Evolutionary conservation across 805 yeast genomes (phyloP).

Genomic region (Yarrowia sp.): DNA sequence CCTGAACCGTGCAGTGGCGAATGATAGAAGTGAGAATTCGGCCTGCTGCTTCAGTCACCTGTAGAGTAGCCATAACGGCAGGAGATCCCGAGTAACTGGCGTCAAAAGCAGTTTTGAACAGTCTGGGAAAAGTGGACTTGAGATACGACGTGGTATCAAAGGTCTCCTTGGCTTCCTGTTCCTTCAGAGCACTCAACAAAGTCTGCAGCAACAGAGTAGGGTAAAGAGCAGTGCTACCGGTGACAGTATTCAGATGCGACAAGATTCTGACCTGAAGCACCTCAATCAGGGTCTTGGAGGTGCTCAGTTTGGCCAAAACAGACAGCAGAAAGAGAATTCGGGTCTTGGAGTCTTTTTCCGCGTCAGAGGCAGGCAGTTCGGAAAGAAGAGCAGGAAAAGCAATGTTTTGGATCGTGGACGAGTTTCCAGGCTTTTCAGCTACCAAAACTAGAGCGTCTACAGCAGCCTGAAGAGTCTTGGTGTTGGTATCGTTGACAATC

Average conservation of each 20-base stretch:
- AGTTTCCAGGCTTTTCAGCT: conserved; percentile 37
- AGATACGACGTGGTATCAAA: neutral
- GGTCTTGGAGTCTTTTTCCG: neutral
- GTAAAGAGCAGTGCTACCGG: conserved; percentile 27
- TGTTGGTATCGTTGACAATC: conserved; percentile 50
- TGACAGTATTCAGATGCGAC: conserved; percentile 35
- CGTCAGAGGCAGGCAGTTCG: conserved; percentile 47
- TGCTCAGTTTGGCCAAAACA: neutral
- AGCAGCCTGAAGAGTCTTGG: conserved; percentile 51
- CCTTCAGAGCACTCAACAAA: conserved; percentile 33
- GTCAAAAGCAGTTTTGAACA: neutral
- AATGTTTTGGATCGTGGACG: conserved; percentile 47
- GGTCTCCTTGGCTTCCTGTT: conserved; percentile 28
- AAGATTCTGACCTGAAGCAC: conserved; percentile 41
- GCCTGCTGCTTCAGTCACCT: conserved; percentile 9
- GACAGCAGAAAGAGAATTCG: conserved; percentile 8
- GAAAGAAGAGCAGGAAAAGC: conserved; percentile 52
- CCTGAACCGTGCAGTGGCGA: neutral
- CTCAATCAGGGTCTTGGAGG: conserved; percentile 37
- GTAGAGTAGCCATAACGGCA: neutral
- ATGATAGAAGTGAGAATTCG: neutral
- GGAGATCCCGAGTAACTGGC: neutral
- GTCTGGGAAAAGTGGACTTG: conserved; percentile 16
- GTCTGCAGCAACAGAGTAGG: conserved; percentile 34
- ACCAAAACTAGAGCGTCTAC: conserved; percentile 53